Evolutionary conservation across 1,284 basidiomycete species (phyloP), one percentile per base, ranked within the genome.

Genomic region (Hypsizygus ulmarius): DNA sequence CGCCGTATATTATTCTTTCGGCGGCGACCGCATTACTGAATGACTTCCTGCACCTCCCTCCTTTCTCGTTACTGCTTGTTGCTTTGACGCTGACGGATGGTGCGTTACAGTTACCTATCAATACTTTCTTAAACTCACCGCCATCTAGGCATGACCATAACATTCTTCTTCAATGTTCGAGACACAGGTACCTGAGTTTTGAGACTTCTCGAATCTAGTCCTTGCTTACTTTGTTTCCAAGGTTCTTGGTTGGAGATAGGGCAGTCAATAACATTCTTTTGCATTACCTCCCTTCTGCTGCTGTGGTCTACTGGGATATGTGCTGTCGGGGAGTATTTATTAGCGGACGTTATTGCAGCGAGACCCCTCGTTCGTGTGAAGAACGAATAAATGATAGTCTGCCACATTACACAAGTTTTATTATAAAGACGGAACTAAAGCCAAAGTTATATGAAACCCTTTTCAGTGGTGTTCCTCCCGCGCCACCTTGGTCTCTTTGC

Each of bases 221-320:
- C 35, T 8, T 56, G 18, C n/a, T 16, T 19, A 18, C 0, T 16
- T 35, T 30, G 4, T 30, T 41, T 41, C 12, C 16, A 43, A 75
- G 86, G 87, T 0, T 91, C 87, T 5, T 95, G 92, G 93, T 69
- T 94, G 45, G 90, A 94, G 62, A 94, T 93, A 48, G 92, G 92
- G 3, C 88, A 91, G 64, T 87, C 86, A 0, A 93, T 94, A 60
- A 90, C 81, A 46, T 92, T 93, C 67, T 94, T 93, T 66, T 88
- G 87, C 58, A 90, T 93, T 57, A 81, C 88, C 0, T 93, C 90
- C 2, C 66, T 93, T 37, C 68, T 94, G 43, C 73, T 90, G 42
- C 74, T 90, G 19, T 93, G 87, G 79, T 87, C 90, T 1, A 84
- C 83, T 29, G 86, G 83, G 0, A 80, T 90, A 16, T 87, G 84